Base-by-base conservation (phyloP, 352 stramenopile genomes). In the Phytophthora chlamydospora region DNA sequence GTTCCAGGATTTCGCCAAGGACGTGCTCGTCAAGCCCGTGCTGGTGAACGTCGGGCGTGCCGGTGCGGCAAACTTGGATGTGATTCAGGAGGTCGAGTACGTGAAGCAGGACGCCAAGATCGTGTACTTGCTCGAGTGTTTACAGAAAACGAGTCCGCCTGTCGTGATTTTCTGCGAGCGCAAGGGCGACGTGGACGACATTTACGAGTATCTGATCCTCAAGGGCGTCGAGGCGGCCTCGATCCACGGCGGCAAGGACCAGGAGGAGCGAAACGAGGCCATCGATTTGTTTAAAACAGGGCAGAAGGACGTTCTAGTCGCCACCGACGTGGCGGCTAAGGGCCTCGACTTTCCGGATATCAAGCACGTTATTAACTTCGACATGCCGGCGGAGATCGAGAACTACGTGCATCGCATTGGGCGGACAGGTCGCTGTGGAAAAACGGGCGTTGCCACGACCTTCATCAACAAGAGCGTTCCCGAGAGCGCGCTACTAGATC, bases 391-490 rank as follows among this genome's bases (percentile, higher is more conserved):
- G 36, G 97, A 99, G 73, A 99, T 99, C 67, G 98, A 99, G 77
- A 99, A 99, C 74, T 99, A 99, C 74, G 97, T 99, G 35, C 98
- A 99, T 92, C 85, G 98, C 51, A 99, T 99, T 63, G 98, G 97
- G 40, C 96, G 98, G 56, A 99, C 98, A 8, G 98, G 97, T 35
- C 96, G 98, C 35, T 98, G 95, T 66, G 98, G 98, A 9, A 99
- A 99, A 71, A 99, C 97, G 2, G 85, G 85, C 32, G 96, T 99
- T 0, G 98, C 97, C 1, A 99, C 98, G 10, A 99, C 97, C 3
- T 99, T 99, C 60, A 99, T 99, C 75, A 99, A 99, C 79, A 99
- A 99, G 76, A 93, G 85, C 48, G 85, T 96, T 4, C 83, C 83
- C 0, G 96, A 99, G 73, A 98, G 95, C 17, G 96, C 96, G 3